Percentiles rank a stretch among this genome's conserved stretches.
These are phyloP conservation scores for Apiospora pterosperma DNA, from an alignment of 2,329 filamentous ascomycete species.

Conservation along the genomic window DNA sequence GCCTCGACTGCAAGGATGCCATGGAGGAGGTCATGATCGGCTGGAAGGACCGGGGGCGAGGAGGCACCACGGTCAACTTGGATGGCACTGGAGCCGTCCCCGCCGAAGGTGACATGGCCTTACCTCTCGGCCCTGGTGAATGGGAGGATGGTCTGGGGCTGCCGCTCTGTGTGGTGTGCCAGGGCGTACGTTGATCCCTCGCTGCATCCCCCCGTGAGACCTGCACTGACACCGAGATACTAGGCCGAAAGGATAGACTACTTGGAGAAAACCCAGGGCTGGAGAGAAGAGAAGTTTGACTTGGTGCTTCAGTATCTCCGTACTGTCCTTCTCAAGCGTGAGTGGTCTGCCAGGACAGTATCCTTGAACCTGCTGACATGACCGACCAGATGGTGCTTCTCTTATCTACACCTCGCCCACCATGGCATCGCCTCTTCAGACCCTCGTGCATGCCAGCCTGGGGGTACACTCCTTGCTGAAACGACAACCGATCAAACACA, in stretches of 20 bases:
- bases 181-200: constrained; percentile 64
- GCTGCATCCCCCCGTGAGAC: not conserved
- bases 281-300: constrained; percentile 97
- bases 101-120: constrained; percentile 62
- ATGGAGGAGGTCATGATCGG: constrained; percentile 83
- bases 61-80: constrained; percentile 57
- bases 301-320: constrained; percentile 90
- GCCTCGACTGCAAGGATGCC: constrained; percentile 71
- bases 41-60: constrained; percentile 74
- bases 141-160: constrained; percentile 89
- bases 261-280: constrained; percentile 83
- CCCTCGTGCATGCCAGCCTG: constrained; percentile 78
- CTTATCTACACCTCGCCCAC: constrained; percentile 82
- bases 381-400: constrained; percentile 67
- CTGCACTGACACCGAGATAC: constrained; percentile 13
- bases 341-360: constrained; percentile 31
- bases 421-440: constrained; percentile 72
- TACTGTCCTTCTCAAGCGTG: constrained; percentile 83
- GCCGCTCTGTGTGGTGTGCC: constrained; percentile 90
- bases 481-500: constrained; percentile 76
- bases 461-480: constrained; percentile 82
- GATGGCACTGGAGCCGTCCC: constrained; percentile 59
- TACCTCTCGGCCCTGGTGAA: constrained; percentile 83
- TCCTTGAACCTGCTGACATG: not conserved
- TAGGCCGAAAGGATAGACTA: constrained; percentile 86